Base-by-base conservation (phyloP, 2,329 filamentous ascomycete species). In the Stagonosporopsis tanaceti region DNA sequence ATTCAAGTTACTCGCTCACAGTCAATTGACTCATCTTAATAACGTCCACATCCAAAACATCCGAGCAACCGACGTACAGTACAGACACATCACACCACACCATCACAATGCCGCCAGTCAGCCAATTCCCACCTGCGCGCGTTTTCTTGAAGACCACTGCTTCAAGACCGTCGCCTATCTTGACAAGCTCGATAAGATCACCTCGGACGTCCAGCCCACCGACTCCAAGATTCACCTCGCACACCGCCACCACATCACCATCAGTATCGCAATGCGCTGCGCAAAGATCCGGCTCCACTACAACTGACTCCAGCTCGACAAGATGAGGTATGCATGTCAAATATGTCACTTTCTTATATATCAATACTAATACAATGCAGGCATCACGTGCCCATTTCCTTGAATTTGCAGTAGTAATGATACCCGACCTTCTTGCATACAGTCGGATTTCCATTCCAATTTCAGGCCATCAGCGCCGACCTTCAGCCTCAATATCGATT, bases 61-160 rank as follows among this genome's bases (percentile, higher is more conserved):
- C 54, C 38, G 48, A 45, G 32, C 27, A 25, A 38, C 32, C 37
- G 14, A 15, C 14, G 17, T 9, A 34, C 37, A 30, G 5, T 20
- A 37, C 34, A 4, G 14, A 2, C 6, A 17, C 8, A 42, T 22
- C 30, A 45, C 11, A 53, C 40, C 20, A 41, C 32, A 27, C 6
- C 44, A 32, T 24, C 48, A 47, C 38, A 50, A 71, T 71, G 68
- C 68, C 68, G 65, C 60, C 68, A 59, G 59, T 71, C 35, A 70
- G 67, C 60, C 67, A 70, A 62, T 69, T 71, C 39, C 68, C 68
- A 11, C 67, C 68, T 27, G 68, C 68, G 9, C 63, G 68, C 25
- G 67, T 69, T 59, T 71, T 69, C 39, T 51, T 71, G 39, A 69
- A 71, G 51, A 57, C 53, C 6, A 47, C 54, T 45, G 22, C 57